Evolutionary conservation across 2,329 filamentous ascomycete species (phyloP).

Genomic region (Dothistroma pini): DNA sequence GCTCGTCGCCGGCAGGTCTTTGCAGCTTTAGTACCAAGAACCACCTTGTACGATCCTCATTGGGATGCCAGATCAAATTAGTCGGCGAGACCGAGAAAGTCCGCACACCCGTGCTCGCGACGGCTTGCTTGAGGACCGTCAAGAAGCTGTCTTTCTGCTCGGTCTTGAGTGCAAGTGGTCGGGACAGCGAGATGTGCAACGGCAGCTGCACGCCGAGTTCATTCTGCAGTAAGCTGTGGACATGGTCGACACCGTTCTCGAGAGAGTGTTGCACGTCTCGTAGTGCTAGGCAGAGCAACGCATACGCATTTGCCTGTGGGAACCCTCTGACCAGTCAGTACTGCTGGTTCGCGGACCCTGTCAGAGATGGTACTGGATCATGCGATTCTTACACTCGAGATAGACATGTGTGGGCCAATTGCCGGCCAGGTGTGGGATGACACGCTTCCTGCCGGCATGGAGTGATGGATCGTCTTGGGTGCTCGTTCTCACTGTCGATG

Average conservation of each 20-base stretch:
- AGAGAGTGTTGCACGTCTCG: conserved; percentile 20
- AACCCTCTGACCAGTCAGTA: conserved; percentile 47
- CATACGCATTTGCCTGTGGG: conserved; percentile 49
- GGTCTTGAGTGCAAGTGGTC: conserved; percentile 70
- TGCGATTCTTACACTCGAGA: conserved; percentile 70
- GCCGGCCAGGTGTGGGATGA: conserved; percentile 78
- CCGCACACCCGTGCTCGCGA: conserved; percentile 43
- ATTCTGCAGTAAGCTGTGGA: conserved; percentile 69
- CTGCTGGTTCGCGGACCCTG: not conserved
- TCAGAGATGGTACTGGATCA: not conserved
- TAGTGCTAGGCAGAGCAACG: conserved; percentile 39
- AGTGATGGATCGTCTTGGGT: conserved; percentile 76
- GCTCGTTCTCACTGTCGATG: conserved; percentile 72
- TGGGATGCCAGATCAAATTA: conserved; percentile 61
- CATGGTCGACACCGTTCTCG: conserved; percentile 16
- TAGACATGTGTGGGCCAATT: conserved; percentile 94
- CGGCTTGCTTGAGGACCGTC: conserved; percentile 46
- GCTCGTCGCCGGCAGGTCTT: conserved; percentile 34
- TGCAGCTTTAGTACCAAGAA: conserved; percentile 74
- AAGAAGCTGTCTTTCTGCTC: conserved; percentile 69
- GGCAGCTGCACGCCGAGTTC: conserved; percentile 75
- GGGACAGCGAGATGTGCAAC: conserved; percentile 86
- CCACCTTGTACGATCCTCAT: conserved; percentile 66
- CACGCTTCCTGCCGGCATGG: conserved; percentile 78
- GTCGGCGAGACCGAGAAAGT: conserved; percentile 46